Evolutionary conservation across 306 rosid genomes (phyloP).

Genomic region (Cucumis melo): DNA sequence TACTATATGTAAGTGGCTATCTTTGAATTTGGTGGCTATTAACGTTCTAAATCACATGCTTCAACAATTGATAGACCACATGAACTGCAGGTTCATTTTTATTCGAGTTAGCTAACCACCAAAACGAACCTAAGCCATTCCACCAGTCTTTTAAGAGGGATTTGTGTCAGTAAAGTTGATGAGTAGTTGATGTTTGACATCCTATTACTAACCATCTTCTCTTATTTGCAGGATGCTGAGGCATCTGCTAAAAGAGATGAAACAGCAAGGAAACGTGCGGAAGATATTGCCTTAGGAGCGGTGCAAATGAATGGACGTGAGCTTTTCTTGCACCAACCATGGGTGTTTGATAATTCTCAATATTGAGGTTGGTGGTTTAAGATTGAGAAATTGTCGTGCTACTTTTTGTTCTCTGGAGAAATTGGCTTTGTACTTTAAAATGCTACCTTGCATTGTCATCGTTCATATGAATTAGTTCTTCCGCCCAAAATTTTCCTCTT

Average conservation of each 20-base stretch:
- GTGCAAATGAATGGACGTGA: conserved; percentile 83
- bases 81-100: background rate
- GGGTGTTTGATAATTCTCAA: conserved; percentile 71
- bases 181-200: background rate
- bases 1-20: background rate
- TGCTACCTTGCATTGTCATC: background rate
- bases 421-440: background rate
- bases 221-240: conserved; percentile 48
- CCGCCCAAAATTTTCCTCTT: background rate
- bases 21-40: background rate
- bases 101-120: background rate
- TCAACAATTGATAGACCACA: background rate
- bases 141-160: background rate
- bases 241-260: conserved; percentile 60
- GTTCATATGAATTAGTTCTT: background rate
- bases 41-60: background rate
- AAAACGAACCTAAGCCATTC: background rate
- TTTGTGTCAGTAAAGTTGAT: background rate
- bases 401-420: background rate
- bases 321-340: conserved; percentile 70
- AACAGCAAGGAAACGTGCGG: conserved; percentile 57
- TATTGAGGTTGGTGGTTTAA: conserved; percentile 34
- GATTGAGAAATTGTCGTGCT: background rate
- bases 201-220: background rate
- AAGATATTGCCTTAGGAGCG: conserved; percentile 65